A percentile compares a stretch with the other conserved stretches of the same genome.
These are phyloP conservation scores for Scenedesmus sp. DNA, from an alignment of 163 green algal genomes.

Conservation along the genomic window DNA sequence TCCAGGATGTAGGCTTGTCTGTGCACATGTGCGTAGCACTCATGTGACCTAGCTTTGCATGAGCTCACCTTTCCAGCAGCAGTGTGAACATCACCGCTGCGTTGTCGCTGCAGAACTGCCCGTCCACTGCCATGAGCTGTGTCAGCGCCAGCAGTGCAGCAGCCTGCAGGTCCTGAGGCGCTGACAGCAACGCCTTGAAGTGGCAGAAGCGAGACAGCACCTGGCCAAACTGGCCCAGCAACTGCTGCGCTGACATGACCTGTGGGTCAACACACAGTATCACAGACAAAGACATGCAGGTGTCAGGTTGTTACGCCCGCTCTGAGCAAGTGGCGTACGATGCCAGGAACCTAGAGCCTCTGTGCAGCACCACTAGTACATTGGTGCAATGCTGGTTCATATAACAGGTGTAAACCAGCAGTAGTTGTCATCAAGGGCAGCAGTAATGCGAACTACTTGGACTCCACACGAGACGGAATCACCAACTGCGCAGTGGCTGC, in stretches of 20 bases:
- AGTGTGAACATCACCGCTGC: slow-evolving; percentile 88
- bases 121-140: slow-evolving; percentile 94
- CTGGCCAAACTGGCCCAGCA: slow-evolving; percentile 50
- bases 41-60: not conserved
- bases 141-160: slow-evolving; percentile 87
- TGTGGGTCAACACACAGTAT: not conserved
- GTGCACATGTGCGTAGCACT: not conserved
- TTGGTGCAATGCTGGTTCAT: too few species aligned
- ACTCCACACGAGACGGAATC: too few species aligned
- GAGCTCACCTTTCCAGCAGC: slow-evolving; percentile 67
- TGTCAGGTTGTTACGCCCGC: too few species aligned
- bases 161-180: slow-evolving; percentile 65
- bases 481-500: too few species aligned
- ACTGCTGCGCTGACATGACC: slow-evolving; percentile 26
- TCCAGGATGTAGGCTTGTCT: not conserved
- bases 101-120: slow-evolving; percentile 85
- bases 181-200: slow-evolving; percentile 2
- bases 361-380: too few species aligned
- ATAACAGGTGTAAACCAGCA: too few species aligned
- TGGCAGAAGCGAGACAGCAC: slow-evolving; percentile 57
- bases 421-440: too few species aligned
- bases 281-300: not conserved
- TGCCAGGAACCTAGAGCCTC: too few species aligned
- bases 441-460: too few species aligned
- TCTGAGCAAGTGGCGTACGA: too few species aligned